Percentiles rank a stretch among this genome's conserved stretches.
Evolutionary conservation across 176 grass and related monocot genomes (phyloP).

Genomic region (Dendrocalamus sinicus): DNA sequence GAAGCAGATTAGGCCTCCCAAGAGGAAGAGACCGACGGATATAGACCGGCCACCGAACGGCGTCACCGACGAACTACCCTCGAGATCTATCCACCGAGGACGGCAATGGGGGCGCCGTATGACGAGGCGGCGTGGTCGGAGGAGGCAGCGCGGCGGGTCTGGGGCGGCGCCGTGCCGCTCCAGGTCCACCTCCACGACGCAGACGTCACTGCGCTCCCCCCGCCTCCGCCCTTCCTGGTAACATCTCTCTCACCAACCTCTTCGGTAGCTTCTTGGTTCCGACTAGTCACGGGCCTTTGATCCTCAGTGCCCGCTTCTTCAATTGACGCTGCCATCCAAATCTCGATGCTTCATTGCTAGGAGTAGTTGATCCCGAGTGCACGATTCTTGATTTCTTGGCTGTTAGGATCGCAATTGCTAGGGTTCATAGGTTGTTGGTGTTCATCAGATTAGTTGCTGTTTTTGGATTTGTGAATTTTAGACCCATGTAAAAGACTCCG

Average conservation of each 20-base stretch:
- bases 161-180: constrained; percentile 84
- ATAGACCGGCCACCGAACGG: background rate
- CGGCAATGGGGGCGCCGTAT: constrained; percentile 34
- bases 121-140: constrained; percentile 56
- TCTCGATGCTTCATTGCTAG: background rate
- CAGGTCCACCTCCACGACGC: constrained; percentile 95
- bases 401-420: background rate
- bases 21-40: too few species aligned
- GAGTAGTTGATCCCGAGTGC: background rate
- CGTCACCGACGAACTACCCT: background rate
- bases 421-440: background rate
- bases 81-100: constrained; percentile 15
- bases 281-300: background rate
- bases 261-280: background rate
- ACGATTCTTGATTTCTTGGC: background rate
- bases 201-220: constrained; percentile 86
- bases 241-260: background rate
- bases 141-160: constrained; percentile 74
- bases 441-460: background rate
- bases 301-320: background rate
- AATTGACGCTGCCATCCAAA: background rate
- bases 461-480: background rate
- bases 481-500: background rate
- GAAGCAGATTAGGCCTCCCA: background rate
- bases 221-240: constrained; percentile 87